Conservation (phyloP, 1,284 basidiomycete genomes). For the Thecaphora thlaspeos region DNA sequence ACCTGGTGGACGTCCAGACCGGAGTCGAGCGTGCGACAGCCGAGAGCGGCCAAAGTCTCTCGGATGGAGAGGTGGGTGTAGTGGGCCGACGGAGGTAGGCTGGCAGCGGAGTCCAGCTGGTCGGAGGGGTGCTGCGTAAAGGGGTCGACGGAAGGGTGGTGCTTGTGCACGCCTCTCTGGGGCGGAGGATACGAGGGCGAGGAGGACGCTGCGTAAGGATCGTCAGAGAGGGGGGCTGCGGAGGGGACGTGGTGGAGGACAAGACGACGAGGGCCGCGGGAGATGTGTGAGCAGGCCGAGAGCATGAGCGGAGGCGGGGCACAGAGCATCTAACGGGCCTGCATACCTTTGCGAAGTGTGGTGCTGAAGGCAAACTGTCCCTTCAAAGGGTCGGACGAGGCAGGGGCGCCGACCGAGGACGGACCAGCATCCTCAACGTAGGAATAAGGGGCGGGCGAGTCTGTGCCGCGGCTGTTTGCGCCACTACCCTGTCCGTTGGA, state of each 20-base stretch:
- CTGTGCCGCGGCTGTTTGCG: neutral
- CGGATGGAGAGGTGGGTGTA: constrained; percentile 32
- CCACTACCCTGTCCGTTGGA: neutral
- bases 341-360: constrained; percentile 27
- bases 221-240: constrained; percentile 12
- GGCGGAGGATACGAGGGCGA: constrained; percentile 19
- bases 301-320: too few species aligned
- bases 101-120: constrained; percentile 6
- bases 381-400: neutral
- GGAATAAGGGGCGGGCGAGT: neutral
- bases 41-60: constrained; percentile 27
- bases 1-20: constrained; percentile 33
- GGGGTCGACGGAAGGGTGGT: constrained; percentile 12
- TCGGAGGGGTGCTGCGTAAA: constrained; percentile 1
- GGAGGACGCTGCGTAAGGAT: constrained; percentile 10
- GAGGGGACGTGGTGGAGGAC: too few species aligned
- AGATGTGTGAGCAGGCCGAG: too few species aligned
- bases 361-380: constrained; percentile 44
- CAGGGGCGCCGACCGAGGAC: neutral
- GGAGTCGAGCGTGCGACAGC: constrained; percentile 31
- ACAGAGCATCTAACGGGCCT: too few species aligned
- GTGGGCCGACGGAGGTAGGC: constrained; percentile 17
- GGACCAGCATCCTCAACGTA: constrained; percentile 1
- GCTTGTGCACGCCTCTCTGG: constrained; percentile 14
- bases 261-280: too few species aligned